phyloP scores from a whole-genome alignment of 345 rosid genomes.

The Erucastrum elatum region DNA sequence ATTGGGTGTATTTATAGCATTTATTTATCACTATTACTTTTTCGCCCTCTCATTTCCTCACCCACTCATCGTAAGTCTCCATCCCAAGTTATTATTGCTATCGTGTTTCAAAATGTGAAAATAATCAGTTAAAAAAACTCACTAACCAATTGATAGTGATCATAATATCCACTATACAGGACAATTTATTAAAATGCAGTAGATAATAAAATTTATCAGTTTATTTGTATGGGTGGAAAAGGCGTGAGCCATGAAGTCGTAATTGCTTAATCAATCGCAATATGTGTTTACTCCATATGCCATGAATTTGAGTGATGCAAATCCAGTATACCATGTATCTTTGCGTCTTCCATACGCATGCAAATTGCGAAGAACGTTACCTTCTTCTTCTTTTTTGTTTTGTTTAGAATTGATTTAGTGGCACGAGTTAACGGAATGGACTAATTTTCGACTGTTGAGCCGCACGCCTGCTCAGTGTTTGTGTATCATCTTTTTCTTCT shows the following conservation, averaged over 20 bases:
- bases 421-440: neutral
- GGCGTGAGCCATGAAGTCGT: neutral
- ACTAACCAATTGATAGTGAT: neutral
- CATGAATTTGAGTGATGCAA: neutral
- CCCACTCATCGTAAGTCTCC: slow-evolving; percentile 29
- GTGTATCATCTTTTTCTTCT: neutral
- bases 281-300: neutral
- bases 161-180: neutral
- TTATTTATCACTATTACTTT: slow-evolving; percentile 40
- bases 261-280: neutral
- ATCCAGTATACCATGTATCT: neutral
- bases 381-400: no score
- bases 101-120: neutral
- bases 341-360: neutral
- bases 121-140: neutral
- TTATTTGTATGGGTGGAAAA: neutral
- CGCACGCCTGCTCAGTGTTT: slow-evolving; percentile 31
- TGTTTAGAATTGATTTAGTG: neutral
- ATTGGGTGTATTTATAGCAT: slow-evolving; percentile 22
- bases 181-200: no score
- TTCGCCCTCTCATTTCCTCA: neutral
- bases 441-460: slow-evolving; percentile 20
- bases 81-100: neutral
- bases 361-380: neutral
- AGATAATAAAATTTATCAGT: neutral